Conservation (phyloP, 768 basidiomycete genomes). For the Dacryopinax spathularia region DNA sequence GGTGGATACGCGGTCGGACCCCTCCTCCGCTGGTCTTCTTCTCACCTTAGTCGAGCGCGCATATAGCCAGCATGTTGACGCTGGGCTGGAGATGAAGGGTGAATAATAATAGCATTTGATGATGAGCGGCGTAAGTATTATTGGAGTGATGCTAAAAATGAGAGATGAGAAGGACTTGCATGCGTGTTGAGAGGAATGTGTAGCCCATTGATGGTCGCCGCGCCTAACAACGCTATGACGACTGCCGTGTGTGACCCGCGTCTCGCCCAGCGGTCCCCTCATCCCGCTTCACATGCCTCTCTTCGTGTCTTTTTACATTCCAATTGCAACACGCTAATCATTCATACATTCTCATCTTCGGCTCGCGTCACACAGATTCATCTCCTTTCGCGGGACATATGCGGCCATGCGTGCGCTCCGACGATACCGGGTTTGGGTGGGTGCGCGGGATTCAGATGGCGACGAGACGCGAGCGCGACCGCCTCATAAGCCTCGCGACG, state of each 20-base stretch:
- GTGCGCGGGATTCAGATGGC: no score
- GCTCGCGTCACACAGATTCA: no score
- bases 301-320: neutral
- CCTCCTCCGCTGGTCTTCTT: neutral
- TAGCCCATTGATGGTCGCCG: neutral
- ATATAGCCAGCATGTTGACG: neutral
- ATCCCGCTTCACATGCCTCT: neutral
- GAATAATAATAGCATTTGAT: neutral
- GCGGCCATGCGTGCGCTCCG: no score
- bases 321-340: neutral
- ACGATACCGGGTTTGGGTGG: no score
- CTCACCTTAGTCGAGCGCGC: neutral
- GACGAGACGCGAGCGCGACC: no score
- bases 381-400: no score
- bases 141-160: neutral
- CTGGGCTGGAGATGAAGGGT: neutral
- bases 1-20: neutral
- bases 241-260: no score
- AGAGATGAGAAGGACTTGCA: neutral
- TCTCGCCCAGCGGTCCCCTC: no score
- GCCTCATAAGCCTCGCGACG: constrained; percentile 1
- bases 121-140: neutral
- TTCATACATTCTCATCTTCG: neutral
- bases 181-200: neutral
- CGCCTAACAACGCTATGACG: constrained; percentile 1